Base-by-base conservation (phyloP, 441 rosid species). In the Mallotus repandus region DNA sequence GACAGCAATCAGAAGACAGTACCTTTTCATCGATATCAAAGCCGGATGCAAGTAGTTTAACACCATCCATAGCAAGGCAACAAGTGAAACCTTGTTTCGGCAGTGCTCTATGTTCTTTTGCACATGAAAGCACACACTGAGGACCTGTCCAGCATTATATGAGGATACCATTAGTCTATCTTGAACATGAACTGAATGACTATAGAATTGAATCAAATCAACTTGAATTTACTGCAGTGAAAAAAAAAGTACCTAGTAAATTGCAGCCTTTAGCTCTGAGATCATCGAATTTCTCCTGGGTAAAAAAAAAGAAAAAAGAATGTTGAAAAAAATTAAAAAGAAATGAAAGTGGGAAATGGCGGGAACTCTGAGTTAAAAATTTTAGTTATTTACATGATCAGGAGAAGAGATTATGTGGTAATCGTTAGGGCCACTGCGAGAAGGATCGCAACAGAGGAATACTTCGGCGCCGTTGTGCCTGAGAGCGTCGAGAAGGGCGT, bases 31-130 rank as follows among this genome's bases (percentile, higher is more conserved):
- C 87, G 64, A 78, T 79, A 74, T 88, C 88, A 77, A 94, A 94
- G 53, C 99, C 99, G 73, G 99, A 92, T 43, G 91, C 96, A 64
- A 92, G 89, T 75, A 97, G 86, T 83, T 89, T 92, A 79, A 88
- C 83, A 74, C 99, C 97, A 79, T 94, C 97, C 98, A 94, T 90
- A 1, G 97, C 99, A 77, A 96, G 90, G 80, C 99, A 94, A 80
- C 99, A 96, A 80, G 92, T 87, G 81, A 88, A 96, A 9, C 84
- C 91, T 74, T 87, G 89, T 75, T 86, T 87, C 22, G 98, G 99
- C 6, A 94, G 73, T 7, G 84, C 58, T 81, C 88, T 87, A 64
- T 89, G 88, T 73, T 92, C 98, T 85, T 90, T 92, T 8, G 94
- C 98, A 81, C 98, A 91, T 1, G 95, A 87, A 75, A 96, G 87